Percentiles rank a stretch among this genome's conserved stretches.
phyloP scores from a whole-genome alignment of 2,329 filamentous ascomycete genomes.

The Tolypocladium pustulatum region DNA sequence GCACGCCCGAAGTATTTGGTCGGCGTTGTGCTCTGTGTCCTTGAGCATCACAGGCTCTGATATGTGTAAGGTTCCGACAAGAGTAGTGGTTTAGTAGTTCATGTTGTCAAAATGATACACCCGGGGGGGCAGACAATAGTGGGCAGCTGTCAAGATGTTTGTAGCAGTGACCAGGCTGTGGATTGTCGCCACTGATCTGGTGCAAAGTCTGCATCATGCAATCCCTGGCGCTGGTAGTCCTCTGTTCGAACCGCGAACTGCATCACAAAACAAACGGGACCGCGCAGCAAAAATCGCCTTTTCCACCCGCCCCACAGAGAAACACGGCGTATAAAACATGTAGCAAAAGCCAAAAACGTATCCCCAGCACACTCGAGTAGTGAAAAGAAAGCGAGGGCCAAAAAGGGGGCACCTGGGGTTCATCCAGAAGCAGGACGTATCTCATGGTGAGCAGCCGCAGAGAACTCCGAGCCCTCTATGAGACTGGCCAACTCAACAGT shows the following conservation, averaged over 20 bases:
- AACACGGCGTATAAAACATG: not conserved
- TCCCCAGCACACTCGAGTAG: too few species aligned
- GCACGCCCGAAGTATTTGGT: too few species aligned
- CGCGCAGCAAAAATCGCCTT: not conserved
- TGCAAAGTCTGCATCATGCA: not conserved
- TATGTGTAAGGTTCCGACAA: too few species aligned
- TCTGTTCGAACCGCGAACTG: not conserved
- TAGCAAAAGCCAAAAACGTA: not conserved
- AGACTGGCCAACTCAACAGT: not conserved
- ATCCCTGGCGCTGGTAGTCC: not conserved
- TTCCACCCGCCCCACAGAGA: not conserved
- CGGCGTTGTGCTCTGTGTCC: too few species aligned
- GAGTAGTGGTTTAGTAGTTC: too few species aligned
- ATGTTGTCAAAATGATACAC: too few species aligned
- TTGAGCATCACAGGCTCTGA: too few species aligned
- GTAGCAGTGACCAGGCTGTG: not conserved
- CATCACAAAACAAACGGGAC: not conserved
- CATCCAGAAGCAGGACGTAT: not conserved
- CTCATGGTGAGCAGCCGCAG: not conserved
- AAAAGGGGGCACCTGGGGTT: not conserved
- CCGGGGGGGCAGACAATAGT: too few species aligned
- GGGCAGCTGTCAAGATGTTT: not conserved
- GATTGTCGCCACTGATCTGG: not conserved
- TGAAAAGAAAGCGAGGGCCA: not conserved
- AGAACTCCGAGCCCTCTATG: not conserved